Evolutionary conservation across 2,329 filamentous ascomycete species (phyloP).

Genomic region (Sphaerulina musiva): DNA sequence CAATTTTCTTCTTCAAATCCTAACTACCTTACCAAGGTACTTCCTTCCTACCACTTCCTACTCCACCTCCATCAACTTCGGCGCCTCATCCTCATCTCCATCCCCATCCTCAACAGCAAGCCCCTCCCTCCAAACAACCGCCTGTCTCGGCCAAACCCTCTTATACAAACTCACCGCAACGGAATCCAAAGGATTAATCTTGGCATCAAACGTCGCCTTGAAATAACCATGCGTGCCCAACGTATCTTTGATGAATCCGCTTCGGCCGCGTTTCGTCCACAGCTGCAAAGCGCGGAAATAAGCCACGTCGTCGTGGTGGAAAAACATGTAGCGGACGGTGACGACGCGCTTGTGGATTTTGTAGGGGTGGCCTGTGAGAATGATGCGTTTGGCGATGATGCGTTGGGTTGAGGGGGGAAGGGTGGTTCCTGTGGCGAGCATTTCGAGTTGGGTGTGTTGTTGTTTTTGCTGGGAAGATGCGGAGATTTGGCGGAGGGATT

Average conservation of each 20-base stretch:
- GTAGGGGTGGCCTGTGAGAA: slow-evolving; percentile 91
- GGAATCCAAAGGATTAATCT: slow-evolving; percentile 91
- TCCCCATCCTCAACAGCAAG: background rate
- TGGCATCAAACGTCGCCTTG: slow-evolving; percentile 95
- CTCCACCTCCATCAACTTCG: slow-evolving; percentile 17
- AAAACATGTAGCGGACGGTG: slow-evolving; percentile 99
- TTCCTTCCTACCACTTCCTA: background rate
- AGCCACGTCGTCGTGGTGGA: slow-evolving; percentile 86
- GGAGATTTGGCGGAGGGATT: slow-evolving; percentile 25
- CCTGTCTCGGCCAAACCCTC: slow-evolving; percentile 54
- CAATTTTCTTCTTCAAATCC: no score
- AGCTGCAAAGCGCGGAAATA: slow-evolving; percentile 97
- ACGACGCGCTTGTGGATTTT: slow-evolving; percentile 98
- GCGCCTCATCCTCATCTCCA: slow-evolving; percentile 13
- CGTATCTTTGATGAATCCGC: slow-evolving; percentile 87
- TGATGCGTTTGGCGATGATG: slow-evolving; percentile 86
- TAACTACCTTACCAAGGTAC: no score
- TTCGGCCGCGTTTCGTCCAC: slow-evolving; percentile 85
- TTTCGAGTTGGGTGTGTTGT: slow-evolving; percentile 44
- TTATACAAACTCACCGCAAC: slow-evolving; percentile 70
- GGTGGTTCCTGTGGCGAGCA: slow-evolving; percentile 82
- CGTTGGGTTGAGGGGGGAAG: slow-evolving; percentile 67
- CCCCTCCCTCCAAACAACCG: slow-evolving; percentile 19
- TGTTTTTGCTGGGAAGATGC: background rate
- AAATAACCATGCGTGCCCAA: slow-evolving; percentile 99